phyloP scores from a whole-genome alignment of 2,329 filamentous ascomycete species.

The Emergomyces africanus region DNA sequence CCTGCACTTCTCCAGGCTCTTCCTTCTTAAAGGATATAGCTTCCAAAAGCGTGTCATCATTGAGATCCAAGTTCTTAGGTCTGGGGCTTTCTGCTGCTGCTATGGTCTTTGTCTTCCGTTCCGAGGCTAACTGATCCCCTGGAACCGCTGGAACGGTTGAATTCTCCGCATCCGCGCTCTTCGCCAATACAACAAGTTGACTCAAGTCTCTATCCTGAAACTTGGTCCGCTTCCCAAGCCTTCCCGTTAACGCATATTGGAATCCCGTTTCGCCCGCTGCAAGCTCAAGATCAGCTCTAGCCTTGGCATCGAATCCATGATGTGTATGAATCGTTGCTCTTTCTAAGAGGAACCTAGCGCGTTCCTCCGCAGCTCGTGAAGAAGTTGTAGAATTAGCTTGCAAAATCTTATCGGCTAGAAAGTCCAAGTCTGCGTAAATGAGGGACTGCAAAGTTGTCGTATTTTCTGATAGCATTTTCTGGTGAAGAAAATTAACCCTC shows the following conservation, averaged over 20 bases:
- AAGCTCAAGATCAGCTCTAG: constrained; percentile 54
- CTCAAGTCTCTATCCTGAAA: constrained; percentile 44
- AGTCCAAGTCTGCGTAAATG: constrained; percentile 48
- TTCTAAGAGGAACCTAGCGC: constrained; percentile 64
- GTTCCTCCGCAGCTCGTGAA: constrained; percentile 32
- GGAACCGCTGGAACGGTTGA: constrained; percentile 7
- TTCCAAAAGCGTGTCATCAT: constrained; percentile 89
- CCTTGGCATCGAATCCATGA: constrained; percentile 67
- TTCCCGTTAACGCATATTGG: constrained; percentile 69
- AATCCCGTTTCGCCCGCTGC: constrained; percentile 59
- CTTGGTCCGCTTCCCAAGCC: constrained; percentile 54
- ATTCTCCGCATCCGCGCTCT: constrained; percentile 41
- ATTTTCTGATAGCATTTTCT: constrained; percentile 52
- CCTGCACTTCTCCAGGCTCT: constrained; percentile 25
- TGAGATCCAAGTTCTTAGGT: constrained; percentile 63
- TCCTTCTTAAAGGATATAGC: constrained; percentile 63
- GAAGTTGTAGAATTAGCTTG: constrained; percentile 11
- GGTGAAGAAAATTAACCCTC: constrained; percentile 60
- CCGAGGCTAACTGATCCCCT: constrained; percentile 8
- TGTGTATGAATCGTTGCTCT: constrained; percentile 71
- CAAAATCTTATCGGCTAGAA: constrained; percentile 33
- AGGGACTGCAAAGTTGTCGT: constrained; percentile 46
- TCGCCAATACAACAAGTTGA: constrained; percentile 82
- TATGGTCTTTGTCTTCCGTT: constrained; percentile 11
- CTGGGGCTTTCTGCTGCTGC: constrained; percentile 21